Evolutionary conservation across 768 basidiomycete species (phyloP).

Genomic region (Phylloporus sp.): DNA sequence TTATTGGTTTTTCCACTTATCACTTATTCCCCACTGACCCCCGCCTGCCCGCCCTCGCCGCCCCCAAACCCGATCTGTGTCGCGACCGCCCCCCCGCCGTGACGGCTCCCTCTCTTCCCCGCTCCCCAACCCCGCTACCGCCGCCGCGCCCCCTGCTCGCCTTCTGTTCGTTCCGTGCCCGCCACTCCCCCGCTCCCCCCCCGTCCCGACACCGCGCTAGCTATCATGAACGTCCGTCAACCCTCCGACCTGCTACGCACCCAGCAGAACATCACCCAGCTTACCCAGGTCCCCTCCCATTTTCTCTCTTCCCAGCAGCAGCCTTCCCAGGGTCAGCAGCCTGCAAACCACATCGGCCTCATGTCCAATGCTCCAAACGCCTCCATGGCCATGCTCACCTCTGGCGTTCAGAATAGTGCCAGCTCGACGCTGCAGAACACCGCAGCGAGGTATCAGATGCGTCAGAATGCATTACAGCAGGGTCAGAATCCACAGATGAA

Average conservation of each 20-base stretch:
- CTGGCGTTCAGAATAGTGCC: constrained; percentile 26
- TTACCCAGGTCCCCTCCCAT: constrained; percentile 37
- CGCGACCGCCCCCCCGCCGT: constrained; percentile 9
- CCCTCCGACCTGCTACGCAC: constrained; percentile 43
- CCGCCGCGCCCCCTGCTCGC: neutral
- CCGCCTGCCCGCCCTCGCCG: neutral
- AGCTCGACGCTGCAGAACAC: constrained; percentile 20
- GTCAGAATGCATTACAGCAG: constrained; percentile 36
- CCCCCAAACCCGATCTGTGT: constrained; percentile 16
- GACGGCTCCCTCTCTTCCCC: constrained; percentile 6
- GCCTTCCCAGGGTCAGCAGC: constrained; percentile 33
- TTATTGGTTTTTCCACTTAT: constrained; percentile 11
- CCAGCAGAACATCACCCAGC: constrained; percentile 39
- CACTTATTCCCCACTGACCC: constrained; percentile 11
- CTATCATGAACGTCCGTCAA: constrained; percentile 47
- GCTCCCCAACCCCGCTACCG: neutral
- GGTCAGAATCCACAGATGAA: constrained; percentile 35
- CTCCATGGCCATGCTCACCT: constrained; percentile 38
- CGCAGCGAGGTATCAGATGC: constrained; percentile 31
- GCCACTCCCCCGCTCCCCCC: constrained; percentile 2
- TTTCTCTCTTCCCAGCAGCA: constrained; percentile 39
- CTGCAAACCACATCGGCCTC: constrained; percentile 34
- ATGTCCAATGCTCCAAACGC: constrained; percentile 33
- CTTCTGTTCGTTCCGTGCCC: neutral
- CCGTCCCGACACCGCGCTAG: neutral